Conservation (phyloP, 2,329 filamentous ascomycete genomes). For the Byssochlamys sp. region DNA sequence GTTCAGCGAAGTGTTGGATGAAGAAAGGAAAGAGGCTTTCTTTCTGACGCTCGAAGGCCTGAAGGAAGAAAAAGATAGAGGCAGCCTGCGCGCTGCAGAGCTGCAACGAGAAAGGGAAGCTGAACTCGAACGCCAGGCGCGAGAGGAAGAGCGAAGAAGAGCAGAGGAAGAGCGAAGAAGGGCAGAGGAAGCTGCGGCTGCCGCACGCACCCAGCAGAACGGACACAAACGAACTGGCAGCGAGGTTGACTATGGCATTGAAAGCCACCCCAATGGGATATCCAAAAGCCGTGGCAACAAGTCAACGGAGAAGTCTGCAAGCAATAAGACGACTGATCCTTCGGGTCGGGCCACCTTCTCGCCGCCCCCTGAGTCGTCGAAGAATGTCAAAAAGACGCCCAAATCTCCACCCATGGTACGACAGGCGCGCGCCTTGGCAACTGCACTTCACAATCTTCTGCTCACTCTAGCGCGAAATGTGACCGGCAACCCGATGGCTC, state of each 20-base stretch:
- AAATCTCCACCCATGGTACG: slow-evolving; percentile 22
- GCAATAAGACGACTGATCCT: slow-evolving; percentile 13
- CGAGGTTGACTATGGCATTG: slow-evolving; percentile 62
- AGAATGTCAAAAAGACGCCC: slow-evolving; percentile 30
- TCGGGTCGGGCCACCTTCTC: slow-evolving; percentile 23
- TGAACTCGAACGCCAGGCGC: slow-evolving; percentile 41
- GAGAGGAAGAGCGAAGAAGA: slow-evolving; percentile 35
- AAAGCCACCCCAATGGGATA: slow-evolving; percentile 37
- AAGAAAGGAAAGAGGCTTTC: slow-evolving; percentile 82
- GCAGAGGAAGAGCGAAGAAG: slow-evolving; percentile 35
- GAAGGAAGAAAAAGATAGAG: slow-evolving; percentile 70
- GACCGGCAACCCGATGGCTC: slow-evolving; percentile 45
- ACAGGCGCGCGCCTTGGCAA: slow-evolving; percentile 37
- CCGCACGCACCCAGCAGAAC: slow-evolving; percentile 32
- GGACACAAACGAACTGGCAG: slow-evolving; percentile 47
- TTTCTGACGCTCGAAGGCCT: slow-evolving; percentile 73
- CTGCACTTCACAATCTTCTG: slow-evolving; percentile 41
- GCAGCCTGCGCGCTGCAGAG: slow-evolving; percentile 55
- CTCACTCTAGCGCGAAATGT: slow-evolving; percentile 43
- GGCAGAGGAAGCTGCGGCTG: slow-evolving; percentile 24
- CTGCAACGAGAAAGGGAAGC: slow-evolving; percentile 52
- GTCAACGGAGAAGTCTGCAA: slow-evolving; percentile 18
- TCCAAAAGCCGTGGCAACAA: slow-evolving; percentile 19
- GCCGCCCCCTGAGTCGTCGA: slow-evolving; percentile 21
- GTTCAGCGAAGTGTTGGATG: slow-evolving; percentile 77